These are phyloP conservation scores for Solanum appendiculatum DNA, from an alignment of 257 asterid species.

Conservation along the genomic window DNA sequence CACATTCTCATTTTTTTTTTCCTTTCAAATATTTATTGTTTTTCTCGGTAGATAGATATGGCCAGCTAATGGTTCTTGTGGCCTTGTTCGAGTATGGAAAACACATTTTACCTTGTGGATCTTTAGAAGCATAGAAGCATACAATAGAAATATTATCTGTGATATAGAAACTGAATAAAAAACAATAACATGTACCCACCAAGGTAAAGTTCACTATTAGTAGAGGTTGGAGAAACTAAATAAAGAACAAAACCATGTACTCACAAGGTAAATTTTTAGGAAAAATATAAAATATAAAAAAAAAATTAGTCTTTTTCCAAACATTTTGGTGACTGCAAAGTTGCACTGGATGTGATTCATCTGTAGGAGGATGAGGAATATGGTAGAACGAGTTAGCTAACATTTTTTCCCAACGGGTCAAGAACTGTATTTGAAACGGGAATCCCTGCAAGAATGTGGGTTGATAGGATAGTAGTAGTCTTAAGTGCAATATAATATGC, in stretches of 20 bases:
- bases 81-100: neutral
- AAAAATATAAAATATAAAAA: too few relatives aligned
- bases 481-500: neutral
- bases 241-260: neutral
- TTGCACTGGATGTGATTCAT: neutral
- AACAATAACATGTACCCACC: too few relatives aligned
- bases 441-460: neutral
- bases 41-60: neutral
- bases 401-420: neutral
- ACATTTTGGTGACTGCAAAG: too few relatives aligned
- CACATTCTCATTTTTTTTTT: conserved; percentile 1
- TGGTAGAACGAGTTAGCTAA: neutral
- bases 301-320: too few relatives aligned
- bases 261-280: neutral
- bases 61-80: neutral
- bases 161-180: neutral
- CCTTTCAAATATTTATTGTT: neutral
- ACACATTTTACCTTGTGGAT: neutral
- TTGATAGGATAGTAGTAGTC: neutral
- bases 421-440: neutral
- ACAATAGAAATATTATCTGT: neutral
- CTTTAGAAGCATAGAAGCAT: neutral
- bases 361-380: neutral
- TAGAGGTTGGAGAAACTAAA: neutral
- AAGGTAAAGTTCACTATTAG: neutral